Evolutionary conservation across 768 basidiomycete species (phyloP).

Genomic region (Hysterangium stoloniferum): DNA sequence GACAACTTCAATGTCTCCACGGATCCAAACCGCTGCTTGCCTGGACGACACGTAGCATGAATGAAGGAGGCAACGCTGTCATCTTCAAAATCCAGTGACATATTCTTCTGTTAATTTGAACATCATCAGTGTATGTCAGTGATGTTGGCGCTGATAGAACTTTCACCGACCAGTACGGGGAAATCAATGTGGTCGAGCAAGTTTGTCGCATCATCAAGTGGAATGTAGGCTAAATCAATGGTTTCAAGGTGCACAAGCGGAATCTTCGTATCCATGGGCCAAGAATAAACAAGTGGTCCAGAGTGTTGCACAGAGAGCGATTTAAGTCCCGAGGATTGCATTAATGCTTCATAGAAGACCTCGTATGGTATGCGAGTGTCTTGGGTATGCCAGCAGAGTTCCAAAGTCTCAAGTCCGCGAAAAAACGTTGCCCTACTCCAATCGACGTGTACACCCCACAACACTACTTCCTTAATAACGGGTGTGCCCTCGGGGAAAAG

Average conservation of each 20-base stretch:
- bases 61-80: background rate
- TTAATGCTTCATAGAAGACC: background rate
- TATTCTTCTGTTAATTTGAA: background rate
- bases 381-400: constrained; percentile 3
- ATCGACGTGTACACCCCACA: constrained; percentile 10
- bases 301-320: background rate
- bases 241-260: background rate
- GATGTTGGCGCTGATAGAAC: too few species aligned
- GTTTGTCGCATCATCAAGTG: background rate
- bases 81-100: constrained; percentile 5
- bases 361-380: background rate
- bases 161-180: constrained; percentile 5
- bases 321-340: background rate
- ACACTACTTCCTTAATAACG: background rate
- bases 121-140: too few species aligned
- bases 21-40: background rate
- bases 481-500: constrained; percentile 1
- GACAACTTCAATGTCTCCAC: background rate
- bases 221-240: background rate
- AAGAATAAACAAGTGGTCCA: background rate
- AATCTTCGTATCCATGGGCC: constrained; percentile 5
- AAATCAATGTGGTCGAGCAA: constrained; percentile 4
- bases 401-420: background rate
- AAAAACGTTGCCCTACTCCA: constrained; percentile 1
- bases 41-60: background rate